A percentile compares a stretch with the other conserved stretches of the same genome.
phyloP scores from a whole-genome alignment of 228 moss, liverwort and hornwort genomes.

The Sphagnum magellanicum region DNA sequence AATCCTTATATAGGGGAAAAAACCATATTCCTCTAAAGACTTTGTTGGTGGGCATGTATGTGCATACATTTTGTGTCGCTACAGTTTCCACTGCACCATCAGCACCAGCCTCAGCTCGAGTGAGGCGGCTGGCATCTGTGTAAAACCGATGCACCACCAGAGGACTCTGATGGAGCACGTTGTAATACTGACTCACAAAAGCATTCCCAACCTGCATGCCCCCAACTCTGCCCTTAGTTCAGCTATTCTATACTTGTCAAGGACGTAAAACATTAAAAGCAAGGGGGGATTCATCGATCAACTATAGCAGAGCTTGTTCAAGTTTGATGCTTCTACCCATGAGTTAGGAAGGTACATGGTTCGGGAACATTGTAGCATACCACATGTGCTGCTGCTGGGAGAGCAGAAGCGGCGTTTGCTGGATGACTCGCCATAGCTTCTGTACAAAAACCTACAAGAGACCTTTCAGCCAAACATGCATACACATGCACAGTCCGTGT shows the following conservation, averaged over 20 bases:
- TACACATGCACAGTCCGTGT: no score
- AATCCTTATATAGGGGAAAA: background rate
- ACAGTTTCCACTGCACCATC: constrained; percentile 74
- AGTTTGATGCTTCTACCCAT: background rate
- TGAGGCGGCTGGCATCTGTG: constrained; percentile 78
- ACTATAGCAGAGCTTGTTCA: background rate
- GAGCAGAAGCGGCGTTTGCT: constrained; percentile 13
- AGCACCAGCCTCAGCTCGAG: constrained; percentile 88
- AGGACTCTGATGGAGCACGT: constrained; percentile 78
- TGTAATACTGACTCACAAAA: constrained; percentile 91
- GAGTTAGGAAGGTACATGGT: no score
- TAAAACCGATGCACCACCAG: constrained; percentile 88
- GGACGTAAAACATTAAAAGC: no score
- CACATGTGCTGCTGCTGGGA: constrained; percentile 40
- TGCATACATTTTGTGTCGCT: constrained; percentile 47
- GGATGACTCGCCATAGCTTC: constrained; percentile 37
- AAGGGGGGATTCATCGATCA: no score
- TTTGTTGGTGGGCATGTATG: background rate
- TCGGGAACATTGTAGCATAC: constrained; percentile 2
- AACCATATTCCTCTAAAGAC: background rate
- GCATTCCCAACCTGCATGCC: constrained; percentile 82
- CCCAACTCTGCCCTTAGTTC: background rate
- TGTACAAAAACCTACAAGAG: constrained; percentile 5
- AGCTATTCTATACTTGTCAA: background rate
- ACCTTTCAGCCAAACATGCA: no score